These are phyloP conservation scores for Ruellia speciosa DNA, from an alignment of 305 asterid species.

Conservation along the genomic window DNA sequence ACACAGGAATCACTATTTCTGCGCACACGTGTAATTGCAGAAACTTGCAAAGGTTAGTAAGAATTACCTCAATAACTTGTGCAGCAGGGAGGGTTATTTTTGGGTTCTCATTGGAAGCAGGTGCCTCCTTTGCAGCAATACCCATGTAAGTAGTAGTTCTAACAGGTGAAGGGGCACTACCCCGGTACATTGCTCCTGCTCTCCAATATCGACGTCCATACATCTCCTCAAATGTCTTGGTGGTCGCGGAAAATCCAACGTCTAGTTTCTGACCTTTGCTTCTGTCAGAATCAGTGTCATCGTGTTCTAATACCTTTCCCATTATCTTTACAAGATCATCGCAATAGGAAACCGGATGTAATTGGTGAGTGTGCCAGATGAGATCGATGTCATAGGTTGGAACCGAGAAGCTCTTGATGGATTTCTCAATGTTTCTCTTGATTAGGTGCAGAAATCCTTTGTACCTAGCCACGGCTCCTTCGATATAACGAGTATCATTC, in stretches of 20 bases:
- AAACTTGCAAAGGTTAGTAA: conserved; percentile 20
- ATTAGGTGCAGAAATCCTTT: conserved; percentile 86
- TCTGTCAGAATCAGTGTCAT: conserved; percentile 92
- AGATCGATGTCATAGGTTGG: conserved; percentile 96
- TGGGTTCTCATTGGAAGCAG: conserved; percentile 28
- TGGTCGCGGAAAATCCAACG: conserved; percentile 70
- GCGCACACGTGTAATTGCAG: not conserved
- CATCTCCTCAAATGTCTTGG: conserved; percentile 68
- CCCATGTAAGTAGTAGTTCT: conserved; percentile 46
- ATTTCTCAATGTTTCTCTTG: conserved; percentile 68
- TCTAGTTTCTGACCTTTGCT: conserved; percentile 88
- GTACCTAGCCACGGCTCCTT: conserved; percentile 88
- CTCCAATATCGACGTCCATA: conserved; percentile 86
- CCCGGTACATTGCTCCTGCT: conserved; percentile 93
- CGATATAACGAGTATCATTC: conserved; percentile 49
- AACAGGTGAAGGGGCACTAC: conserved; percentile 64
- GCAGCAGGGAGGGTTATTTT: conserved; percentile 34
- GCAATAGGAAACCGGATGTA: conserved; percentile 76
- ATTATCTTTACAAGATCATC: conserved; percentile 58
- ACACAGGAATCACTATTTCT: conserved; percentile 9
- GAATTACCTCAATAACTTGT: conserved; percentile 59
- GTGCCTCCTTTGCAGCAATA: conserved; percentile 28
- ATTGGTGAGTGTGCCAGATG: conserved; percentile 95
- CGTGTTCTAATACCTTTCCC: conserved; percentile 81
- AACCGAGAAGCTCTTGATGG: conserved; percentile 72